A percentile compares a stretch with the other conserved stretches of the same genome.
These are phyloP conservation scores for Omphalotus olearius DNA, from an alignment of 1,284 basidiomycete genomes.

Conservation along the genomic window DNA sequence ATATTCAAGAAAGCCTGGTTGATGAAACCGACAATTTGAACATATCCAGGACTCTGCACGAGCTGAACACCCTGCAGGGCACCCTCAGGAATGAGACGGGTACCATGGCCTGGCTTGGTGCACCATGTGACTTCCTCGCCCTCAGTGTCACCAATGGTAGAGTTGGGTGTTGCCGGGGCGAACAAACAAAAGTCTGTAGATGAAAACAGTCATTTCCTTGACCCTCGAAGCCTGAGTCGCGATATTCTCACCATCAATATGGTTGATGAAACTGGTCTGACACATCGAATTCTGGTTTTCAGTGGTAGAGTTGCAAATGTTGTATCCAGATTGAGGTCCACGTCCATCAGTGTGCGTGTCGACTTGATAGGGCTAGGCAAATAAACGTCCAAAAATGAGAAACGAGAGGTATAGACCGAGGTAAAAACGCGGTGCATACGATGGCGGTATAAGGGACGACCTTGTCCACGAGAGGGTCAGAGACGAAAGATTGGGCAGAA, in stretches of 20 bases:
- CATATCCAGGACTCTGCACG: constrained; percentile 56
- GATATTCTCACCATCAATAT: constrained; percentile 21
- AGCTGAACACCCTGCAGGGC: constrained; percentile 48
- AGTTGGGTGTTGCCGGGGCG: constrained; percentile 41
- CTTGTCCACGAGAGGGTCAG: constrained; percentile 20
- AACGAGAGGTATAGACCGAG: too few species aligned
- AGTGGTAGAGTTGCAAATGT: constrained; percentile 46
- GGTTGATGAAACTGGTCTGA: constrained; percentile 35
- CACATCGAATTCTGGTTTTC: constrained; percentile 36
- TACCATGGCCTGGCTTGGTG: constrained; percentile 47
- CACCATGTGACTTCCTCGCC: constrained; percentile 62
- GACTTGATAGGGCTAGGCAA: constrained; percentile 29
- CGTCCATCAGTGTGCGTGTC: constrained; percentile 34
- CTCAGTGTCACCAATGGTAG: constrained; percentile 54
- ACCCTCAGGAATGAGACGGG: constrained; percentile 52
- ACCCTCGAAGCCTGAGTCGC: too few species aligned
- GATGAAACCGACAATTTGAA: constrained; percentile 59
- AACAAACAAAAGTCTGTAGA: constrained; percentile 29
- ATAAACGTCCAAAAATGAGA: not conserved
- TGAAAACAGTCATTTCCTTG: not conserved
- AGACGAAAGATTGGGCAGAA: constrained; percentile 19
- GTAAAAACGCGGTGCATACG: constrained; percentile 9
- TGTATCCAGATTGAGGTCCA: constrained; percentile 38
- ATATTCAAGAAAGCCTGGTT: constrained; percentile 62
- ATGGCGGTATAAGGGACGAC: constrained; percentile 16